Base-by-base conservation (phyloP, 2,329 filamentous ascomycete genomes). In the Fusarium solani-melongenae region DNA sequence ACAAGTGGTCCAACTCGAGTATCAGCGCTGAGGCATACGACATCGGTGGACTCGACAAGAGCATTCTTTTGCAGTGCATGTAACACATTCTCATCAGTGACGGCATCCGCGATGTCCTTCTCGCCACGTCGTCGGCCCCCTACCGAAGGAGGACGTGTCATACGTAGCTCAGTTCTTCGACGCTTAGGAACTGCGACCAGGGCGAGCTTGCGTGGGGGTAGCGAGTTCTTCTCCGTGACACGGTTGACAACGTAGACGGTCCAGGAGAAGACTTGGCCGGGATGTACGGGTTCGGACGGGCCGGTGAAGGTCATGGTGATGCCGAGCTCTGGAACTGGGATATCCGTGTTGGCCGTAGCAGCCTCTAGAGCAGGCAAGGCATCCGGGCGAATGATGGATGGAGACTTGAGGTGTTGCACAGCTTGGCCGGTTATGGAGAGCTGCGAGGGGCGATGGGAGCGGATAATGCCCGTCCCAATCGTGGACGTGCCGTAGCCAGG, bases 171-270 rank as follows among this genome's bases (percentile, higher is more conserved):
- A 72, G 85, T 87, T 64, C 89, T 87, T 29, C 90, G 88, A 9
- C 92, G 88, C 76, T 89, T 91, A 5, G 92, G 91, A 4, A 94
- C 85, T 6, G 90, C 90, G 29, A 93, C 82, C 22, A 96, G 86
- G 29, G 92, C 92, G 39, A 96, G 86, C 77, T 94, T 93, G 59
- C 93, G 89, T 4, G 88, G 83, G 3, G 84, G 79, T 0, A 81
- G 76, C 36, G 86, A 83, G n/a, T 69, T 75, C 64, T 78, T 82
- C 31, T 84, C 87, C 44, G 84, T 83, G 55, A 89, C 90, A 57
- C 92, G 90, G 81, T 96, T 96, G 72, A 94, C 92, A 39, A 95
- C 91, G 77, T 94, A 93, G 17, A 95, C 87, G 36, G 88, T 88
- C 91, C 94, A 94, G 44, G 86, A 84, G 80, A 96, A 95, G 58